Percentiles rank a stretch among this genome's conserved stretches.
phyloP scores from a whole-genome alignment of 2,329 filamentous ascomycete species.

The Microdochium paspali region DNA sequence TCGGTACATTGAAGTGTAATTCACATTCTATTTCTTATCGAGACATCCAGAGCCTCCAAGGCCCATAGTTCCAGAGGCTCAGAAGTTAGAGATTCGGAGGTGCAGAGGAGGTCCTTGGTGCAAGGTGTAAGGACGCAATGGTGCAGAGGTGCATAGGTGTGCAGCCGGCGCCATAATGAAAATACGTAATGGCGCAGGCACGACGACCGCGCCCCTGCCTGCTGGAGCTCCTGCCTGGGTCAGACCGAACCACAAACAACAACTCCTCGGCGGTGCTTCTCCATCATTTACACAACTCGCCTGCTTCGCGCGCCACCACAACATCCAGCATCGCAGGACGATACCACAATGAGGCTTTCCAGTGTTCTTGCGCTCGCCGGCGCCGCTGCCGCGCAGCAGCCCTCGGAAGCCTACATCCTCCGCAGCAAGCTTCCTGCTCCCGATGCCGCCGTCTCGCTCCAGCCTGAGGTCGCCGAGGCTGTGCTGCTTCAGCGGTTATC shows the following conservation, averaged over 20 bases:
- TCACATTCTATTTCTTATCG: too few relatives aligned
- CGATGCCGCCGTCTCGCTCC: constrained; percentile 28
- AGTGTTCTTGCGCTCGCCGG: constrained; percentile 25
- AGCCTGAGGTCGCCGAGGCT: constrained; percentile 45
- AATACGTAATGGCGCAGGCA: neutral
- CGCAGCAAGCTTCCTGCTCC: constrained; percentile 21
- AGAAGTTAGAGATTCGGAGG: too few relatives aligned
- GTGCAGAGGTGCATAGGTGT: too few relatives aligned
- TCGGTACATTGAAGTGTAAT: too few relatives aligned
- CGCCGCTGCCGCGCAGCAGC: constrained; percentile 18
- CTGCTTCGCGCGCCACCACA: neutral
- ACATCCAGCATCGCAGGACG: constrained; percentile 1
- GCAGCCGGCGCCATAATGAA: too few relatives aligned
- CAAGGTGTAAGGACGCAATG: too few relatives aligned
- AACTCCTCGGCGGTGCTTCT: neutral
- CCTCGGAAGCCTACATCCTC: constrained; percentile 46
- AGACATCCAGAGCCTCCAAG: too few relatives aligned
- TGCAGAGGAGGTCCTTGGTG: too few relatives aligned
- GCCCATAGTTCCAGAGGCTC: too few relatives aligned
- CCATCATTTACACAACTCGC: neutral
- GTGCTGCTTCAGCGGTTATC: constrained; percentile 49
- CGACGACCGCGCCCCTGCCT: neutral
- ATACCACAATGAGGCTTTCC: constrained; percentile 26
- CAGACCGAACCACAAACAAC: too few relatives aligned
- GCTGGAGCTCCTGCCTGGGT: neutral